Percentiles rank a stretch among this genome's conserved stretches.
phyloP scores from a whole-genome alignment of 2,329 filamentous ascomycete species.

The Scedosporium apiospermum region DNA sequence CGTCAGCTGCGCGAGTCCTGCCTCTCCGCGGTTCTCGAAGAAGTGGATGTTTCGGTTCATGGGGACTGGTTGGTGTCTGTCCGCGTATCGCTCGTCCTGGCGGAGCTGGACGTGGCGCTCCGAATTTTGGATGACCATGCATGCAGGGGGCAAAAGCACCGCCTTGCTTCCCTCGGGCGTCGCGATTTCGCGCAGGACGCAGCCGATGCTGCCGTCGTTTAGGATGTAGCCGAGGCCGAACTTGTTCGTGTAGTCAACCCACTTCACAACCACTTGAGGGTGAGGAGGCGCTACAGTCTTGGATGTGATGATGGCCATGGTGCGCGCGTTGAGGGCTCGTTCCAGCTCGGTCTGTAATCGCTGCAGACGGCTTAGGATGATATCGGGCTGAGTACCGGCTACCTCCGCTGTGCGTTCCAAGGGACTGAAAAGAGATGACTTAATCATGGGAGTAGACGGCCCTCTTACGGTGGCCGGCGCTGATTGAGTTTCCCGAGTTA shows the following conservation, averaged over 20 bases:
- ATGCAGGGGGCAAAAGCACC: slow-evolving; percentile 55
- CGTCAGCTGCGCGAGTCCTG: slow-evolving; percentile 53
- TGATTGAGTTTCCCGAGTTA: not conserved
- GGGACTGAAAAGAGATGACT: slow-evolving; percentile 45
- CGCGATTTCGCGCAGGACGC: slow-evolving; percentile 50
- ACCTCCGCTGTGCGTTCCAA: slow-evolving; percentile 41
- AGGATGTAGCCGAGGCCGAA: slow-evolving; percentile 78
- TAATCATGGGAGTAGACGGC: slow-evolving; percentile 21
- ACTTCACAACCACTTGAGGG: slow-evolving; percentile 62
- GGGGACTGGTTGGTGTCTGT: slow-evolving; percentile 53
- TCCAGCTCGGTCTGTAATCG: slow-evolving; percentile 52
- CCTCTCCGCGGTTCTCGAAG: slow-evolving; percentile 60
- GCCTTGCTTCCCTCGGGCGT: slow-evolving; percentile 38
- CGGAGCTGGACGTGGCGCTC: slow-evolving; percentile 59
- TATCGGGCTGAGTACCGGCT: slow-evolving; percentile 45
- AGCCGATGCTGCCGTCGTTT: slow-evolving; percentile 72
- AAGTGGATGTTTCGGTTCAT: slow-evolving; percentile 60
- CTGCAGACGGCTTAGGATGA: slow-evolving; percentile 45
- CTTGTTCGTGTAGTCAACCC: slow-evolving; percentile 85
- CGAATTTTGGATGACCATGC: slow-evolving; percentile 61
- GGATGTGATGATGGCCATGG: slow-evolving; percentile 50
- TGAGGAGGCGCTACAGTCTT: slow-evolving; percentile 44
- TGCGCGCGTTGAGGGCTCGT: slow-evolving; percentile 51
- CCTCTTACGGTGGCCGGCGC: slow-evolving; percentile 9
- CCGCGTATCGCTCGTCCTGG: slow-evolving; percentile 43